Conservation (phyloP, 2,329 filamentous ascomycete genomes). For the Colletotrichum paranaense region DNA sequence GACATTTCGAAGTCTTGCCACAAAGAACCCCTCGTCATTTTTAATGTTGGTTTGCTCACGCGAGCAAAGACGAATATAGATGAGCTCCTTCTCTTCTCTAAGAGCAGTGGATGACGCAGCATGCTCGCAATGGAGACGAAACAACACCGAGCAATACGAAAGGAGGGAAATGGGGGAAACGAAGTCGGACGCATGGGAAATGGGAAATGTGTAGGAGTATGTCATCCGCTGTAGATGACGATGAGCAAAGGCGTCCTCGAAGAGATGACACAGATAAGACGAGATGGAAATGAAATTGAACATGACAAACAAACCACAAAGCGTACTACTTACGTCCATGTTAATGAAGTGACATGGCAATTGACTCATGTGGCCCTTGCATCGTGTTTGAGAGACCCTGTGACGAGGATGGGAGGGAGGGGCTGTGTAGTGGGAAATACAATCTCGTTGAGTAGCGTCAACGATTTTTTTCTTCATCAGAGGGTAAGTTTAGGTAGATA, state of each 20-base stretch:
- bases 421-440: too few relatives aligned
- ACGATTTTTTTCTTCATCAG: neutral
- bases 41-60: constrained; percentile 32
- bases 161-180: neutral
- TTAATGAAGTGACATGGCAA: neutral
- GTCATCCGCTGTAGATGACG: constrained; percentile 14
- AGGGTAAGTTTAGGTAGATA: neutral
- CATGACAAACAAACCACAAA: constrained; percentile 5
- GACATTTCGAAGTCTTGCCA: neutral
- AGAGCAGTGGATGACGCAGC: neutral
- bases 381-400: too few relatives aligned
- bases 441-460: neutral
- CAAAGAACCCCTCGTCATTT: constrained; percentile 16
- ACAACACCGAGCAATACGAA: neutral
- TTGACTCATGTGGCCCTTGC: too few relatives aligned
- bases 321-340: neutral
- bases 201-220: constrained; percentile 29
- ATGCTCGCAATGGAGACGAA: neutral
- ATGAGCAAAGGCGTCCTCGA: neutral
- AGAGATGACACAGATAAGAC: constrained; percentile 5
- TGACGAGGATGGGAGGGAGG: too few relatives aligned
- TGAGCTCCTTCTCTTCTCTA: neutral
- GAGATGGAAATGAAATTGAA: constrained; percentile 31
- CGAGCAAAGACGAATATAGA: constrained; percentile 21
- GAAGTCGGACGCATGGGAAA: constrained; percentile 16